Evolutionary conservation across 2,329 filamentous ascomycete genomes (phyloP), one percentile per base, ranked within the genome.

Genomic region (Mycosphaerella sp.): DNA sequence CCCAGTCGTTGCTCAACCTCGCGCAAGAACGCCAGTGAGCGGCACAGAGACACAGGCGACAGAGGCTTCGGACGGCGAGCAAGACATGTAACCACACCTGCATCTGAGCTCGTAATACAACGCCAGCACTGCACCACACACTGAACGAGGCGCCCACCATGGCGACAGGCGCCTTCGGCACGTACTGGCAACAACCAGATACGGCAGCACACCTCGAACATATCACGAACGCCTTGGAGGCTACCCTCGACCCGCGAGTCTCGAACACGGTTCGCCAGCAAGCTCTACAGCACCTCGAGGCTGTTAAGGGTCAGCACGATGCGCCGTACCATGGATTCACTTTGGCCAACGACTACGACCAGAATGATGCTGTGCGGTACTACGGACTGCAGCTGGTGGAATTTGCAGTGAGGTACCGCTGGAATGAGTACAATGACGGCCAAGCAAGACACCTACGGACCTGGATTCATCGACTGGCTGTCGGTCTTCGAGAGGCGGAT

Each of bases 371-470:
- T 49, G 86, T 97, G 50, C 86, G 93, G 62, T 90, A 97, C 72
- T 98, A 94, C 69, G 93, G 90, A 51, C 79, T 98, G 28, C 94
- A 90, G 25, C 78, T 98, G 50, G 80, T 98, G 59, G 91, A 96
- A 64, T 86, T 94, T 70, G 84, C 88, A 41, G 85, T 97, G 67
- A 87, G 85, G 60, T 90, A 95, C 70, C 83, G 81, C 61, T 95
- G 89, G 81, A 79, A 83, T 32, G 80, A 85, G 43, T 89, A 90
- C 64, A 80, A 77, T 16, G 70, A 77, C 25, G 80, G 83, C 17
- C 84, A 95, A 68, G 81, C 82, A 14, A 72, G 74, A 25, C 79
- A 80, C 46, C 71, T 98, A 49, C 81, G 87, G 44, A 76, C 77
- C 52, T 93, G 90, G 79, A 81, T 95, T 39, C 71, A 95, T 50